A percentile compares a stretch with the other conserved stretches of the same genome.
Evolutionary conservation across 164 flowering plant species (phyloP).

Genomic region (Magnolia kwangsiensis): DNA sequence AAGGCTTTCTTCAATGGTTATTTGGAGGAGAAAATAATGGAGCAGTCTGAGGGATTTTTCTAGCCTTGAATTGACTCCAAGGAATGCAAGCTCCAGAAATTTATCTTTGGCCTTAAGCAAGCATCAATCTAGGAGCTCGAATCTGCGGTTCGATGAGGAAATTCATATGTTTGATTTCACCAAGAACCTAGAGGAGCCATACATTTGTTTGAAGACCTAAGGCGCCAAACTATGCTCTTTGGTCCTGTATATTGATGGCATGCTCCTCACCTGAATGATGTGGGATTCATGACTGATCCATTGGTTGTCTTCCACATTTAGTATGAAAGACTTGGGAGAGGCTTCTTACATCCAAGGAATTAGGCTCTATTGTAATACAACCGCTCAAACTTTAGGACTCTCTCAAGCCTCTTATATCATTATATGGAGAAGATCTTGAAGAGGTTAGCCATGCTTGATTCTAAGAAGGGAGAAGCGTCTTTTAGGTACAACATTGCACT

Average conservation of each 20-base stretch:
- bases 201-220: not conserved
- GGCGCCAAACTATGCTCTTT: not conserved
- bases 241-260: not conserved
- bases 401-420: too few relatives aligned
- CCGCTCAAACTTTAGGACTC: not conserved
- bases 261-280: not conserved
- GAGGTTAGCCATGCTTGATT: not conserved
- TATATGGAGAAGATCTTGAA: too few relatives aligned
- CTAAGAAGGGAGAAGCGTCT: not conserved
- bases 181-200: too few relatives aligned
- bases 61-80: too few relatives aligned
- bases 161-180: too few relatives aligned
- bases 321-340: not conserved
- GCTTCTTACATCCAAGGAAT: not conserved
- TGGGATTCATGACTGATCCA: not conserved
- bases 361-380: not conserved
- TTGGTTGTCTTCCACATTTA: not conserved
- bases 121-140: too few relatives aligned
- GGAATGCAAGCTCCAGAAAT: too few relatives aligned
- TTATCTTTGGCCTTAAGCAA: too few relatives aligned
- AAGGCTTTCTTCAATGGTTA: too few relatives aligned
- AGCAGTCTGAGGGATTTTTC: too few relatives aligned
- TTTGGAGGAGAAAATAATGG: too few relatives aligned
- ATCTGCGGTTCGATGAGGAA: too few relatives aligned
- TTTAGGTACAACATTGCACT: not conserved